A percentile compares a stretch with the other conserved stretches of the same genome.
These are phyloP conservation scores for Laburnicola sp. DNA, from an alignment of 2,329 filamentous ascomycete species.

Conservation along the genomic window DNA sequence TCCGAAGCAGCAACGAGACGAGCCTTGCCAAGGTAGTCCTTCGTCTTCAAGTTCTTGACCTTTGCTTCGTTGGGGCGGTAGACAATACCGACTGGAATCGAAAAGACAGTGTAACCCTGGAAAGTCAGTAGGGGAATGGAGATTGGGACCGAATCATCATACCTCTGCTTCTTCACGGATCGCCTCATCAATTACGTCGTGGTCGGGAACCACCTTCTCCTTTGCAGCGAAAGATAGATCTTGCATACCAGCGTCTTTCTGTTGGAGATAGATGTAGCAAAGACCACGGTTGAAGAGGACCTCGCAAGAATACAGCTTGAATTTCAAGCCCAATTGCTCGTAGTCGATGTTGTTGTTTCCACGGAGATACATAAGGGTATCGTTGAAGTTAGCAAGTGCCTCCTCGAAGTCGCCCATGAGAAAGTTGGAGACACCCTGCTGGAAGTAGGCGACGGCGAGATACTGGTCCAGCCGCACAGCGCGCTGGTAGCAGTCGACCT, in stretches of 20 bases:
- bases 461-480: conserved; percentile 91
- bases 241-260: conserved; percentile 86
- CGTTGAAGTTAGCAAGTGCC: conserved; percentile 97
- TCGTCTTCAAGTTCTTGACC: conserved; percentile 96
- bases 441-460: conserved; percentile 96
- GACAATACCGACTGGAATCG: conserved; percentile 91
- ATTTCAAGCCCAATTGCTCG: conserved; percentile 89
- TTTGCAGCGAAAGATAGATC: conserved; percentile 89
- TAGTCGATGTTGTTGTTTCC: conserved; percentile 99
- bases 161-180: conserved; percentile 92
- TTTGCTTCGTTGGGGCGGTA: conserved; percentile 97
- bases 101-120: conserved; percentile 97
- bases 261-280: conserved; percentile 95
- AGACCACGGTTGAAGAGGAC: conserved; percentile 96
- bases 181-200: conserved; percentile 97
- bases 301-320: conserved; percentile 96
- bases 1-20: conserved; percentile 87
- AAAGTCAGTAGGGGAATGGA: conserved; percentile 23
- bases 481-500: conserved; percentile 95
- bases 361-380: conserved; percentile 89
- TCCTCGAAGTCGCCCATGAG: conserved; percentile 96
- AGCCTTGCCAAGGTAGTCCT: conserved; percentile 97
- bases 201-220: conserved; percentile 94
- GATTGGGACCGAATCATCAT: conserved; percentile 18
- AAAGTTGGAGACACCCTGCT: conserved; percentile 98